Percentiles rank a stretch among this genome's conserved stretches.
Evolutionary conservation across 495 filamentous ascomycete species (phyloP).

Genomic region (Trichoderma virens): DNA sequence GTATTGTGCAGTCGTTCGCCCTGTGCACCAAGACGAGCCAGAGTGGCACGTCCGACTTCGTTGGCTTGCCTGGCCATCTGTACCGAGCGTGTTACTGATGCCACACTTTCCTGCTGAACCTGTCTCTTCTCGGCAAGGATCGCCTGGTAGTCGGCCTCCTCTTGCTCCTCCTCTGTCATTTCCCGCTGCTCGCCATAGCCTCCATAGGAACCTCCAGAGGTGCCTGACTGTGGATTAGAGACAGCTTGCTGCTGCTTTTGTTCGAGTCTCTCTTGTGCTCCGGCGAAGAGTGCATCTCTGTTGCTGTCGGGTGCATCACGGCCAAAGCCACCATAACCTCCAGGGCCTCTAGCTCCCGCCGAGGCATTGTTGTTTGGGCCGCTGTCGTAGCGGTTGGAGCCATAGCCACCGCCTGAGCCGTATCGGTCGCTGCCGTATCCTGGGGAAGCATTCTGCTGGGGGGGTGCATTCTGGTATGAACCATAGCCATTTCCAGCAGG

Average conservation of each 20-base stretch:
- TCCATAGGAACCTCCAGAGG: conserved; percentile 33
- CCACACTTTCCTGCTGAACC: conserved; percentile 67
- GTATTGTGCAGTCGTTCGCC: conserved; percentile 72
- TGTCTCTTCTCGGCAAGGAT: conserved; percentile 68
- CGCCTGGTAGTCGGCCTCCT: conserved; percentile 30
- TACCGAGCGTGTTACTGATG: conserved; percentile 61
- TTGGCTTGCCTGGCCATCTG: conserved; percentile 59
- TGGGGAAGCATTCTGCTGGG: conserved; percentile 13
- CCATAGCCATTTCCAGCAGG: conserved; percentile 24
- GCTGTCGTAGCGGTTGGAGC: conserved; percentile 51
- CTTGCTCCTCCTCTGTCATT: conserved; percentile 52
- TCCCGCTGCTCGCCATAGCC: conserved; percentile 61
- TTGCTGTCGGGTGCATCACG: conserved; percentile 40
- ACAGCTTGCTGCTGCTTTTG: conserved; percentile 25
- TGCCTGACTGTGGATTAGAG: conserved; percentile 24
- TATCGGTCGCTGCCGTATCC: conserved; percentile 52
- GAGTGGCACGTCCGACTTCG: conserved; percentile 60
- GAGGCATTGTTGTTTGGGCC: conserved; percentile 16
- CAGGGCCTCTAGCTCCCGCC: conserved; percentile 33
- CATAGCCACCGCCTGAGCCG: conserved; percentile 58
- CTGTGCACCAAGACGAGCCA: conserved; percentile 64
- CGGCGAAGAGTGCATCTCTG: conserved; percentile 55
- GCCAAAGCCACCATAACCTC: conserved; percentile 70
- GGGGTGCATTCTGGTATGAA: conserved; percentile 21
- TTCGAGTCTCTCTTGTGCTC: conserved; percentile 48